Percentiles rank a stretch among this genome's conserved stretches.
These are phyloP conservation scores for Geum urbanum DNA, from an alignment of 306 rosid species.

Conservation along the genomic window DNA sequence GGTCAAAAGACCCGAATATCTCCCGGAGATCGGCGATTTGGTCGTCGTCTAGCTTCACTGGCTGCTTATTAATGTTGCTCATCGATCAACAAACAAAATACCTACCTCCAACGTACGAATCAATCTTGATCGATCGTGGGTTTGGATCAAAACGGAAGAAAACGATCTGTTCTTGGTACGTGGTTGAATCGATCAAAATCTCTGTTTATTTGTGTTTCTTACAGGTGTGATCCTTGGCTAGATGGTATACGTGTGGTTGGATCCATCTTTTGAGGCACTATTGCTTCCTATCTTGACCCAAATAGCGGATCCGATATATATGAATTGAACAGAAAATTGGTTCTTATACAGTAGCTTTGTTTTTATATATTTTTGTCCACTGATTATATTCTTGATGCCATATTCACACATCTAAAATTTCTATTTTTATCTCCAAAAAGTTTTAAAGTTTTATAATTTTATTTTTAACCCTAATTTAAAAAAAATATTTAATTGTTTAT, in stretches of 20 bases:
- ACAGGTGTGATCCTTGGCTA: background rate
- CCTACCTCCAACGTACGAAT: background rate
- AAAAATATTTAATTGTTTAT: no score
- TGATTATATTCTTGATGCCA: no score
- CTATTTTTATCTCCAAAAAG: no score
- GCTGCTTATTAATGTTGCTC: constrained; percentile 46
- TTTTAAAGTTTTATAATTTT: no score
- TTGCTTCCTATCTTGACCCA: constrained; percentile 15
- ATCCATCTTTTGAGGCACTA: constrained; percentile 1
- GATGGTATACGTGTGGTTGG: background rate
- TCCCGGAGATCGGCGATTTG: constrained; percentile 75
- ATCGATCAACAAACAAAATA: constrained; percentile 19
- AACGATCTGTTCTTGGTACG: background rate
- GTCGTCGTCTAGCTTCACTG: constrained; percentile 65
- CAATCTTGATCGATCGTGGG: background rate
- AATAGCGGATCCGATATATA: constrained; percentile 30
- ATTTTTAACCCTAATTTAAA: no score
- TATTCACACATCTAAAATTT: no score
- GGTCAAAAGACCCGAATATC: constrained; percentile 79
- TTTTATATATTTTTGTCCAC: background rate
- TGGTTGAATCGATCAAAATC: background rate
- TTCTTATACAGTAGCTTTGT: background rate
- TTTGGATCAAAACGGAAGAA: constrained; percentile 2
- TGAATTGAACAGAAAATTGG: constrained; percentile 10
- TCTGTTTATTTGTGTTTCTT: background rate